phyloP scores from a whole-genome alignment of 2,329 filamentous ascomycete species.

The Hymenotorrendiella dingleyae region DNA sequence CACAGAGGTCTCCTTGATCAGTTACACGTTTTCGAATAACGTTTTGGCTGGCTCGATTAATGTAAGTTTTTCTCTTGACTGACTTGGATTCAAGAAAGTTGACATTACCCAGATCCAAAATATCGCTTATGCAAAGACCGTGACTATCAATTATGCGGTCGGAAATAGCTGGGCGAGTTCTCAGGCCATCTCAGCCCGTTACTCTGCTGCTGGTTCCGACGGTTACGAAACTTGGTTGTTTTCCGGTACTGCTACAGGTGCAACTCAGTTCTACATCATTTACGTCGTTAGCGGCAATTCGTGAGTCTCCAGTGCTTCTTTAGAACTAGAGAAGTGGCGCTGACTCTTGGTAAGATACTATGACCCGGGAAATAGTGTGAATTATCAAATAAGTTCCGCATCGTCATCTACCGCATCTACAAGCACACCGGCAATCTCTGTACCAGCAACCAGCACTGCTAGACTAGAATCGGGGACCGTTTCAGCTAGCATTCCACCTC shows the following conservation, averaged over 20 bases:
- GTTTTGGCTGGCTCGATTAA: slow-evolving; percentile 25
- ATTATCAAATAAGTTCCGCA: slow-evolving; percentile 17
- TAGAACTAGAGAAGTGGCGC: not conserved
- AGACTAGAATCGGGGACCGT: too few relatives aligned
- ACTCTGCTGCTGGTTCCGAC: slow-evolving; percentile 14
- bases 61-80: slow-evolving; percentile 12
- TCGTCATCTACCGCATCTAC: slow-evolving; percentile 4
- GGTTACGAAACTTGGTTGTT: slow-evolving; percentile 27
- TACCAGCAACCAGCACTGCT: not conserved
- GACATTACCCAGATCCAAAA: slow-evolving; percentile 22
- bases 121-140: slow-evolving; percentile 23
- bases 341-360: slow-evolving; percentile 15
- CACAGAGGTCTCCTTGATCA: slow-evolving; percentile 20
- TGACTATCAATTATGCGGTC: slow-evolving; percentile 22
- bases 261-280: slow-evolving; percentile 26
- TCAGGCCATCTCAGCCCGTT: slow-evolving; percentile 20
- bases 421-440: not conserved
- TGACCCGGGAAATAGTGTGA: slow-evolving; percentile 25
- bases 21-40: slow-evolving; percentile 21
- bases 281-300: slow-evolving; percentile 26
- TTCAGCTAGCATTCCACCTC: slow-evolving; percentile 12
- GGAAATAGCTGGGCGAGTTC: slow-evolving; percentile 20
- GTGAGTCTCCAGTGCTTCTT: not conserved
- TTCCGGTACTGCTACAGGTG: slow-evolving; percentile 23
- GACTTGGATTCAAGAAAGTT: not conserved